Conservation (phyloP, 148 eudicot genomes). For the Cornus kousa region DNA sequence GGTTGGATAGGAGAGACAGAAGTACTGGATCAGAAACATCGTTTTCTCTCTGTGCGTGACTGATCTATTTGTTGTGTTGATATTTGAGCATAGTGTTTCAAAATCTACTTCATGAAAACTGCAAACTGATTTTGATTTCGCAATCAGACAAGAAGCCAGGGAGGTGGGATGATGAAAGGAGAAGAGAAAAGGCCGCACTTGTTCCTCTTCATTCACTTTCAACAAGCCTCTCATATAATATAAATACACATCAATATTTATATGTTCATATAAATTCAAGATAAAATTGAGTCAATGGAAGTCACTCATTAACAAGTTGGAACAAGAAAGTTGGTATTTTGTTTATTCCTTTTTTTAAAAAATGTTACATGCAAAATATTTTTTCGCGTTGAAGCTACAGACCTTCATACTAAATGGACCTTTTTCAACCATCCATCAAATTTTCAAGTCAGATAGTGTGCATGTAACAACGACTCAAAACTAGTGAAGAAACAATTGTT, state of each 20-base stretch:
- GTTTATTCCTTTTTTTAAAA: no score
- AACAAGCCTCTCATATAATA: constrained; percentile 3
- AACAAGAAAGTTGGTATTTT: no score
- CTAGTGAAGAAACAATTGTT: no score
- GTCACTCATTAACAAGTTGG: no score
- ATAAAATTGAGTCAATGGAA: no score
- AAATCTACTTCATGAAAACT: background rate
- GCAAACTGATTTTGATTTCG: constrained; percentile 10
- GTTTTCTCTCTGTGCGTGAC: constrained; percentile 6
- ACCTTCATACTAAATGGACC: no score
- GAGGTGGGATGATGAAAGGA: constrained; percentile 31
- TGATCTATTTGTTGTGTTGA: constrained; percentile 5
- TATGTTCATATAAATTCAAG: no score
- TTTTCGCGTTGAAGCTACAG: no score
- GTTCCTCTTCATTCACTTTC: constrained; percentile 13
- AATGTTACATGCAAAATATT: no score
- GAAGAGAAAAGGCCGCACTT: constrained; percentile 21
- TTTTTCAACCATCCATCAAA: no score
- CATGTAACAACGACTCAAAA: no score
- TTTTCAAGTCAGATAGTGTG: no score
- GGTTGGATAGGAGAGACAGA: background rate
- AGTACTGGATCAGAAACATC: constrained; percentile 10
- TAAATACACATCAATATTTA: background rate
- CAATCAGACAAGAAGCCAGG: constrained; percentile 15
- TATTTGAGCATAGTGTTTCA: background rate